Base-by-base conservation (phyloP, 306 rosid species). In the Biancaea sappan region DNA sequence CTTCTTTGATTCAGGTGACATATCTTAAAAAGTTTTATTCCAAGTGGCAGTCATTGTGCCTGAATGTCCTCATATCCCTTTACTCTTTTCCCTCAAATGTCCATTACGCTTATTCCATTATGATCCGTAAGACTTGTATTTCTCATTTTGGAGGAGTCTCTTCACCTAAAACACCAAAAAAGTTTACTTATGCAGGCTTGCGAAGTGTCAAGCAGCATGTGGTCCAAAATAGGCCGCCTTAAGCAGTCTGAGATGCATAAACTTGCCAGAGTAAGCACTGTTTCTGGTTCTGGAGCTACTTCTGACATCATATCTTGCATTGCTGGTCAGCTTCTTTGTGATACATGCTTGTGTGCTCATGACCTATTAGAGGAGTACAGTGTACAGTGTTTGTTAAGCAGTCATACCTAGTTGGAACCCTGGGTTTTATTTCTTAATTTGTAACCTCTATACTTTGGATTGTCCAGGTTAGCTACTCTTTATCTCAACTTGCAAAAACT, bases 161-260 rank as follows among this genome's bases (percentile, higher is more conserved):
- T 26, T 10, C 34, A 28, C 74, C 82, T 66, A 50, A 82, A 56
- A 35, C 48, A 51, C 19, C 76, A 35, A 21, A 35, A 34, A 34
- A 50, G 64, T 64, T 19, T 31, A 48, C 56, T 65, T 66, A 76
- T 81, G 79, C 86, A 92, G 99, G 89, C 81, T 79, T 92, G 90
- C 81, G 81, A 69, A 79, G 93, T 90, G 43, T 86, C 93, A 70
- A 86, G 89, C 80, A 82, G 81, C 71, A 86, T 82, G 90, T 94
- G 99, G 99, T 92, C 99, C 71, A 94, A 87, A 87, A 85, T 88
- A 68, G 97, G 99, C 8, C 96, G 97, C 70, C 98, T 94, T 78
- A 92, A 83, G 73, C 91, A 96, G 44, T 84, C 99, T 72, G 84
- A 73, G 44, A 87, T 94, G 99, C 99, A 97, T 50, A 90, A 82